Conservation (phyloP, 2,329 filamentous ascomycete genomes). For the Claviceps maximensis region DNA sequence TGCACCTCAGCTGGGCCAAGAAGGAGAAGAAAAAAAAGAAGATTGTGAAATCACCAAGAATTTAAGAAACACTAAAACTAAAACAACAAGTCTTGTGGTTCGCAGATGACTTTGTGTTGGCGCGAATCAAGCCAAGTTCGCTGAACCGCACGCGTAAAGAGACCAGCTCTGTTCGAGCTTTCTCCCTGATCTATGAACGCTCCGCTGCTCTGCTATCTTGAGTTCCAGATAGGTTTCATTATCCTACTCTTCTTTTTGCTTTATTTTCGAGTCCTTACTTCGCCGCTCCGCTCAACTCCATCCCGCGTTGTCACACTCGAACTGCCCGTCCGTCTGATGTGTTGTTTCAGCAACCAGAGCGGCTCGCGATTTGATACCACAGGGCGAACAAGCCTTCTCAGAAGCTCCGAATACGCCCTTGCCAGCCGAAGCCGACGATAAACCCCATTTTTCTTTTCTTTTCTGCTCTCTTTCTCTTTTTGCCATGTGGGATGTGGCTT, state of each 20-base stretch:
- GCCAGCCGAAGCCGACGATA: background rate
- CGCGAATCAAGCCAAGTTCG: background rate
- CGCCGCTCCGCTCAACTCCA: background rate
- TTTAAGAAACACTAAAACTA: background rate
- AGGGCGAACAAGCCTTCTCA: background rate
- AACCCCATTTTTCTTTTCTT: background rate
- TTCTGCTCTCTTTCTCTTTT: background rate
- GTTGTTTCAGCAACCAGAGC: conserved; percentile 4
- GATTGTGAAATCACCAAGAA: background rate
- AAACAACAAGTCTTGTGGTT: background rate
- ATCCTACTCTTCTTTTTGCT: background rate
- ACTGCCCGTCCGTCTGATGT: background rate
- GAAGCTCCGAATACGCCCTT: background rate
- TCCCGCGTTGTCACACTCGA: conserved; percentile 2
- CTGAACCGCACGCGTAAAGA: background rate
- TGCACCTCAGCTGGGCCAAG: background rate
- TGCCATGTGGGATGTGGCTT: conserved; percentile 45
- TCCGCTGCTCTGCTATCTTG: background rate
- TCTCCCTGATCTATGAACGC: background rate
- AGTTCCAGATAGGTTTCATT: background rate
- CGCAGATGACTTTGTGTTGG: background rate
- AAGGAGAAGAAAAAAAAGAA: background rate
- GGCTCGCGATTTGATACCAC: conserved; percentile 4
- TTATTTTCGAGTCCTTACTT: background rate
- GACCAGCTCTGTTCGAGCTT: background rate